Conservation (phyloP, 805 yeast genomes). For the Yarrowia sp. region DNA sequence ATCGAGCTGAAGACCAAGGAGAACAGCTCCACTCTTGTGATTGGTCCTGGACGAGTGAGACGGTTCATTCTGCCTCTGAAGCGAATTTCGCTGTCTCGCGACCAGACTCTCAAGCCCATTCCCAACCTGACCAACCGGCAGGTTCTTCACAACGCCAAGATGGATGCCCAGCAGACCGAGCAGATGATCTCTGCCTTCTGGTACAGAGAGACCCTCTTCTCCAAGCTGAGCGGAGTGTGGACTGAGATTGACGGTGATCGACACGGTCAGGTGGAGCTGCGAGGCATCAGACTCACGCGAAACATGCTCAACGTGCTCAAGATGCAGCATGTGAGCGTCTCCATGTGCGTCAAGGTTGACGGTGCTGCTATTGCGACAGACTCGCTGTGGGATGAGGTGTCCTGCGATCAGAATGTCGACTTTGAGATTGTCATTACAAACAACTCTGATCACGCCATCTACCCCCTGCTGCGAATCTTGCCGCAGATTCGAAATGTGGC, state of each 20-base stretch:
- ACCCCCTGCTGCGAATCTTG: conserved; percentile 61
- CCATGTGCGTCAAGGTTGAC: conserved; percentile 28
- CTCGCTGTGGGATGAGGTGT: conserved; percentile 6
- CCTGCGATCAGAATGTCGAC: conserved; percentile 43
- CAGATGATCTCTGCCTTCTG: conserved; percentile 70
- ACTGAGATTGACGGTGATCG: conserved; percentile 37
- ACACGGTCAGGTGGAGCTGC: conserved; percentile 60
- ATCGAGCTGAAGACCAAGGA: conserved; percentile 36
- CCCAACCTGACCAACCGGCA: conserved; percentile 74
- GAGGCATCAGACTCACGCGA: conserved; percentile 61
- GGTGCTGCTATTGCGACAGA: conserved; percentile 40
- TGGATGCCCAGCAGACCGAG: conserved; percentile 54
- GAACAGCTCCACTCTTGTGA: conserved; percentile 31
- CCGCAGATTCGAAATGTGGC: conserved; percentile 39
- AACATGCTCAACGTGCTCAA: conserved; percentile 56
- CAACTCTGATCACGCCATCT: conserved; percentile 43
- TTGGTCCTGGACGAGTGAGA: conserved; percentile 48
- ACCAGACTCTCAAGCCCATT: conserved; percentile 50
- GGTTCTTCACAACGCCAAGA: conserved; percentile 51
- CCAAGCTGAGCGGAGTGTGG: conserved; percentile 68
- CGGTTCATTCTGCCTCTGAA: conserved; percentile 71
- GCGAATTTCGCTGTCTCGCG: conserved; percentile 48
- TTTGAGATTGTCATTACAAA: conserved; percentile 53
- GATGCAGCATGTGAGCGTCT: conserved; percentile 27
- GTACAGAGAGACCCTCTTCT: conserved; percentile 68